Conservation (phyloP, 352 stramenopile species). For the Hyaloperonospora brassicae region DNA sequence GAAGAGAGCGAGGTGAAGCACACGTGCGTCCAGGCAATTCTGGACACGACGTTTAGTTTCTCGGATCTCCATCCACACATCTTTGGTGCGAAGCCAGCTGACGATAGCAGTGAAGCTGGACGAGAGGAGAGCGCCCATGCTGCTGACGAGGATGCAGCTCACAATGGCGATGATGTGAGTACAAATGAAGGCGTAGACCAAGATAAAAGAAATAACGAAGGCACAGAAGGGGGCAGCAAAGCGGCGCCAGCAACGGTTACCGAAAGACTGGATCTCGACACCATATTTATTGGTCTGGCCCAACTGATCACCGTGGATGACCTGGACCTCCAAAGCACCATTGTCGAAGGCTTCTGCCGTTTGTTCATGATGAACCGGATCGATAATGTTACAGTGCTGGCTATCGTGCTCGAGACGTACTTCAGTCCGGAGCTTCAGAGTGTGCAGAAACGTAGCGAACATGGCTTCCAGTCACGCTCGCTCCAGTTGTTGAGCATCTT, state of each 20-base stretch:
- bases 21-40: slow-evolving; percentile 62
- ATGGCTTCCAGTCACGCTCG: slow-evolving; percentile 53
- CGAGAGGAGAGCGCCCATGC: slow-evolving; percentile 2
- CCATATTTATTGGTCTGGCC: slow-evolving; percentile 49
- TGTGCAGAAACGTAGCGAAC: slow-evolving; percentile 41
- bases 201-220: slow-evolving; percentile 18
- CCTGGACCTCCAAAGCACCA: slow-evolving; percentile 59
- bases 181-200: slow-evolving; percentile 5
- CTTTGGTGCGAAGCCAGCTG: slow-evolving; percentile 23
- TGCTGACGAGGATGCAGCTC: slow-evolving; percentile 4
- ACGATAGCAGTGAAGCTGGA: slow-evolving; percentile 6
- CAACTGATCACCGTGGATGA: slow-evolving; percentile 48
- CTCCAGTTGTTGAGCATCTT: slow-evolving; percentile 71
- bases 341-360: slow-evolving; percentile 71
- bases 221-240: slow-evolving; percentile 22
- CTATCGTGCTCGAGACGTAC: slow-evolving; percentile 62
- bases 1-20: slow-evolving; percentile 74
- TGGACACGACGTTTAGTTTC: slow-evolving; percentile 65
- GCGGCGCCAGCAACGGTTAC: slow-evolving; percentile 6
- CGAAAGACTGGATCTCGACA: slow-evolving; percentile 48
- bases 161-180: slow-evolving; percentile 11
- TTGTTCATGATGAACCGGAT: slow-evolving; percentile 70
- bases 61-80: slow-evolving; percentile 46
- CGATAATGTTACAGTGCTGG: slow-evolving; percentile 47
- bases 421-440: slow-evolving; percentile 55